A percentile compares a stretch with the other conserved stretches of the same genome.
These are phyloP conservation scores for Picea glauca DNA, from an alignment of 75 land plant genomes.

Conservation along the genomic window DNA sequence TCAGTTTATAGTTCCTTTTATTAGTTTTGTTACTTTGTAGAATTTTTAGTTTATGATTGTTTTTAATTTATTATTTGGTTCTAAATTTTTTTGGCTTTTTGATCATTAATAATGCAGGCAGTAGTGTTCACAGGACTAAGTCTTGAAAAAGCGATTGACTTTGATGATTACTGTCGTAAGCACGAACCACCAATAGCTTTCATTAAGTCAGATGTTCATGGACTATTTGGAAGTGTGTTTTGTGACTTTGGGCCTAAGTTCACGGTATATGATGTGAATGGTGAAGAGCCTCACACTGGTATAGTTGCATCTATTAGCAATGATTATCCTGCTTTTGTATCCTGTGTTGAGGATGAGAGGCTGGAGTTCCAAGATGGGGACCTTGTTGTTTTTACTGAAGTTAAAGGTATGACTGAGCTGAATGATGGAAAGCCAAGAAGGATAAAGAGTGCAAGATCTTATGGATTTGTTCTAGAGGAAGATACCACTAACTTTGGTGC, in stretches of 20 bases:
- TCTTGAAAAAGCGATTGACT: slow-evolving; percentile 65
- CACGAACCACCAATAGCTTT: slow-evolving; percentile 88
- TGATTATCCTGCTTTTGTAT: slow-evolving; percentile 79
- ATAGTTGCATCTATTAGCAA: slow-evolving; percentile 89
- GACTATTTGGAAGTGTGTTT: slow-evolving; percentile 87
- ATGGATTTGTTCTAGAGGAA: slow-evolving; percentile 82
- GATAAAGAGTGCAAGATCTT: slow-evolving; percentile 67
- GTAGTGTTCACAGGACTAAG: slow-evolving; percentile 75
- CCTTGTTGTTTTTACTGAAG: slow-evolving; percentile 87
- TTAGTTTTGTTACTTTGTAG: no score
- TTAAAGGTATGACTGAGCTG: slow-evolving; percentile 82
- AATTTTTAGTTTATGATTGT: no score
- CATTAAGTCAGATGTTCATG: slow-evolving; percentile 80
- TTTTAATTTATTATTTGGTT: no score
- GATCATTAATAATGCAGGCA: slow-evolving; percentile 18
- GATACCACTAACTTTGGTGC: slow-evolving; percentile 75
- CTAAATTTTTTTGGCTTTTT: no score
- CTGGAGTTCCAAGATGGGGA: slow-evolving; percentile 97
- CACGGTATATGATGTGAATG: slow-evolving; percentile 88
- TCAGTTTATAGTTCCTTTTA: no score
- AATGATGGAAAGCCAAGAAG: slow-evolving; percentile 95
- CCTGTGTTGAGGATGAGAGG: slow-evolving; percentile 95
- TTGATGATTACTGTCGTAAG: slow-evolving; percentile 68
- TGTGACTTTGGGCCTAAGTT: slow-evolving; percentile 98
- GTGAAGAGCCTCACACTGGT: slow-evolving; percentile 93